Evolutionary conservation across 192 early-diverging fungal genomes (phyloP).

Genomic region (Funneliformis geosporum): DNA sequence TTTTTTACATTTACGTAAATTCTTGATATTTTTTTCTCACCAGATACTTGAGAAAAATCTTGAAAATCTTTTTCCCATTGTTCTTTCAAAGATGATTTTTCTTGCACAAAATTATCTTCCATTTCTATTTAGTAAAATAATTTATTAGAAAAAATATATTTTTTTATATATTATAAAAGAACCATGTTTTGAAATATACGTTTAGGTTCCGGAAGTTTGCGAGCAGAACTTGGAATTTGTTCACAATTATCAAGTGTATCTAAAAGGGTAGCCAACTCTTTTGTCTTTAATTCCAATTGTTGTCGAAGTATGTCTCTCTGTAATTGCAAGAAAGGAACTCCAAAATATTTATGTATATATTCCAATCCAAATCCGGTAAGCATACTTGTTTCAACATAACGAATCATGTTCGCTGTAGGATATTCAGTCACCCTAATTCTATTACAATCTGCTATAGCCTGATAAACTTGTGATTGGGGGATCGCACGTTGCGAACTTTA

Average conservation of each 20-base stretch:
- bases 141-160: slow-evolving; percentile 23
- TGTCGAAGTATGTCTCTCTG: slow-evolving; percentile 56
- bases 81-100: slow-evolving; percentile 3
- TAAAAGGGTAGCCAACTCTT: slow-evolving; percentile 50
- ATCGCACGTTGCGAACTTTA: slow-evolving; percentile 1
- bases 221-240: slow-evolving; percentile 32
- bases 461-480: slow-evolving; percentile 7
- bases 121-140: slow-evolving; percentile 22
- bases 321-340: slow-evolving; percentile 59
- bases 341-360: slow-evolving; percentile 56
- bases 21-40: background rate
- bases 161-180: background rate
- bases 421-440: slow-evolving; percentile 3
- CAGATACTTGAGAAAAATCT: slow-evolving; percentile 7
- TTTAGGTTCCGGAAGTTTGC: slow-evolving; percentile 21
- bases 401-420: slow-evolving; percentile 49
- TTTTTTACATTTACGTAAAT: background rate
- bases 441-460: slow-evolving; percentile 14
- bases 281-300: slow-evolving; percentile 56
- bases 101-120: background rate
- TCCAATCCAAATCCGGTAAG: slow-evolving; percentile 53
- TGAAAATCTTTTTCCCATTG: slow-evolving; percentile 14
- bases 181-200: background rate
- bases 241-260: slow-evolving; percentile 42
- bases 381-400: slow-evolving; percentile 58